Percentiles rank a stretch among this genome's conserved stretches.
Evolutionary conservation across 148 eudicot species (phyloP).

Genomic region (Rhododendron williamsianum): DNA sequence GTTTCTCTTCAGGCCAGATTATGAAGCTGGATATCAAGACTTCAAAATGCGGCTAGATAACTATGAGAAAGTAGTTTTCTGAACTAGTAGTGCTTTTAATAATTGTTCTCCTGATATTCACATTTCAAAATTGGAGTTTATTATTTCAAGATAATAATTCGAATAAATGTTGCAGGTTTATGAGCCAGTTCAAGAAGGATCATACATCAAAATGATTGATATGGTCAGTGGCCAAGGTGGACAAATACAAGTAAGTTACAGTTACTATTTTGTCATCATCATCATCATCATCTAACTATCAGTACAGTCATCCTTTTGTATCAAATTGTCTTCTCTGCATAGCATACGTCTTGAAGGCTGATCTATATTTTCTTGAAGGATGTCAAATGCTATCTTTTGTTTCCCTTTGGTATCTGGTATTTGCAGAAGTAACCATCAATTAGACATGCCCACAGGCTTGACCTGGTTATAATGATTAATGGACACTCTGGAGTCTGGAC

Average conservation of each 20-base stretch:
- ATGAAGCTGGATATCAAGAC: constrained; percentile 95
- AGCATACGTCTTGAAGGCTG: not conserved
- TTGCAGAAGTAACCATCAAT: not conserved
- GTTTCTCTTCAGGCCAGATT: constrained; percentile 68
- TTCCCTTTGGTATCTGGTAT: not conserved
- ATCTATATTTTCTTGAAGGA: not conserved
- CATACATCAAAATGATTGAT: constrained; percentile 96
- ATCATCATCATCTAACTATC: not conserved
- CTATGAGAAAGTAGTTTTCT: constrained; percentile 69
- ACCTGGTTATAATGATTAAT: not conserved
- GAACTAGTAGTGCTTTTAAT: constrained; percentile 13
- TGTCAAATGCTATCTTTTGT: not conserved
- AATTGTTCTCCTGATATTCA: not conserved
- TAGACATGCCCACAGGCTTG: constrained; percentile 1
- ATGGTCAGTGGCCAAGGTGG: constrained; percentile 95
- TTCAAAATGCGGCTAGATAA: constrained; percentile 80
- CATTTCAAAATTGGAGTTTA: not conserved
- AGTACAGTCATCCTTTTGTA: not conserved
- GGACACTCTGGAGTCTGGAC: not conserved
- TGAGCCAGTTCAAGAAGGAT: constrained; percentile 98
- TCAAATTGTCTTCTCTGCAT: not conserved
- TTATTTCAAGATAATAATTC: not conserved
- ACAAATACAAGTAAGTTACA: constrained; percentile 76
- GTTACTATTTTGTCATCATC: constrained; percentile 1
- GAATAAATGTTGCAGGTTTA: constrained; percentile 49